Evolutionary conservation across 108 stramenopile genomes (phyloP), one percentile per base, ranked within the genome.

Genomic region (Schizochytrium sp.): DNA sequence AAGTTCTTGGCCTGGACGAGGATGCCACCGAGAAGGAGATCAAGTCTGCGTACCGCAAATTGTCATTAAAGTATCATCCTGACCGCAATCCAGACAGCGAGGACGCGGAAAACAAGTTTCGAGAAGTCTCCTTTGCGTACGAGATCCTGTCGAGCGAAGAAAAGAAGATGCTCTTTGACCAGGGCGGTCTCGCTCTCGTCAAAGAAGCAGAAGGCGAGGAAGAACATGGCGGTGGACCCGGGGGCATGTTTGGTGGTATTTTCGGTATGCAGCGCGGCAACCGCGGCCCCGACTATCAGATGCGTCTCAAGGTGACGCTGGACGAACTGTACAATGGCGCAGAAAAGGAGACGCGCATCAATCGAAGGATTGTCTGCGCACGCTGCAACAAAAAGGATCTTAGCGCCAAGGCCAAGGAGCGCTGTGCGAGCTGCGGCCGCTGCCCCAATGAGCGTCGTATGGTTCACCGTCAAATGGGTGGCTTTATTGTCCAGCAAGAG

Each of bases 41-140:
- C 43, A 90, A 89, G 76, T 93, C 93, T 60, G 94, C 94, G 5
- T 94, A 94, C 87, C 89, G 93, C 4, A 92, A 93, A 87, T 88
- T 94, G 25, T 91, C 92, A 16, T 88, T 93, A 41, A 90, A 94
- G 60, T 94, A 93, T 89, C 94, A 94, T 57, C 94, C 94, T 5
- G 89, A 89, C 41, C 89, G 88, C 41, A 89, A 89, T 59, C 72
- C 53, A 5, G 89, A 51, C 29, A 23, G 87, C 51, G 89, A 53
- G 12, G 93, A 93, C 34, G 94, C 94, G 19, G 91, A 90, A 12
- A 14, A 72, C 4, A 89, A 92, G 72, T 94, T 94, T 44, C 91
- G 92, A 44, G 92, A 94, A 41, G 89, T 94, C 5, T 90, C 92
- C 18, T 21, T 72, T 5, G 94, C 94, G 4, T 95, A 95, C 91